These are phyloP conservation scores for Schrenkiella parvula DNA, from an alignment of 345 rosid species.

Conservation along the genomic window DNA sequence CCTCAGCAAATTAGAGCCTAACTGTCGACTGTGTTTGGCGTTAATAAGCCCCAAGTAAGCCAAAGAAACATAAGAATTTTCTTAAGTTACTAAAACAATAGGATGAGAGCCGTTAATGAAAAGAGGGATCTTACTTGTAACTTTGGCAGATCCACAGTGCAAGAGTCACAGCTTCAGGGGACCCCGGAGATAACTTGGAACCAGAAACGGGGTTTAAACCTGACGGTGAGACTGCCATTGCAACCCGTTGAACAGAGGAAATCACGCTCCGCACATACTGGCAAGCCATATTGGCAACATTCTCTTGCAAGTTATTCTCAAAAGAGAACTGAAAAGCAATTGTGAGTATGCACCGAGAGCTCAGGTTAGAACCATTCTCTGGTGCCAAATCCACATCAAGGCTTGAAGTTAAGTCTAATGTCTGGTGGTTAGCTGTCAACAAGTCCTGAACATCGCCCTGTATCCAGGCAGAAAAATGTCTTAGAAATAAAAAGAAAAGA, in stretches of 20 bases:
- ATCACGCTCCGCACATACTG: slow-evolving; percentile 90
- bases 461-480: background rate
- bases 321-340: slow-evolving; percentile 98
- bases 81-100: background rate
- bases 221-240: slow-evolving; percentile 89
- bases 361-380: slow-evolving; percentile 38
- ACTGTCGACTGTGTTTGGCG: slow-evolving; percentile 42
- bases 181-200: slow-evolving; percentile 69
- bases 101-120: background rate
- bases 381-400: slow-evolving; percentile 79
- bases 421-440: slow-evolving; percentile 45
- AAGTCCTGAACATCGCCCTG: slow-evolving; percentile 65
- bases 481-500: background rate
- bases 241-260: slow-evolving; percentile 90
- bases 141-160: slow-evolving; percentile 91
- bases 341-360: slow-evolving; percentile 75
- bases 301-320: slow-evolving; percentile 79
- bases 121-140: slow-evolving; percentile 45
- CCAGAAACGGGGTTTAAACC: slow-evolving; percentile 59
- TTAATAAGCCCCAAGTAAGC: background rate
- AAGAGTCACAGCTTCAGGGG: slow-evolving; percentile 91
- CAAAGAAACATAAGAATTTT: background rate
- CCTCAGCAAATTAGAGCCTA: slow-evolving; percentile 68
- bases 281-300: slow-evolving; percentile 90
- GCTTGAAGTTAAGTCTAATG: slow-evolving; percentile 88